Percentiles rank a stretch among this genome's conserved stretches.
Conservation (phyloP, 2,329 filamentous ascomycete genomes). For the Bertia moriformis region DNA sequence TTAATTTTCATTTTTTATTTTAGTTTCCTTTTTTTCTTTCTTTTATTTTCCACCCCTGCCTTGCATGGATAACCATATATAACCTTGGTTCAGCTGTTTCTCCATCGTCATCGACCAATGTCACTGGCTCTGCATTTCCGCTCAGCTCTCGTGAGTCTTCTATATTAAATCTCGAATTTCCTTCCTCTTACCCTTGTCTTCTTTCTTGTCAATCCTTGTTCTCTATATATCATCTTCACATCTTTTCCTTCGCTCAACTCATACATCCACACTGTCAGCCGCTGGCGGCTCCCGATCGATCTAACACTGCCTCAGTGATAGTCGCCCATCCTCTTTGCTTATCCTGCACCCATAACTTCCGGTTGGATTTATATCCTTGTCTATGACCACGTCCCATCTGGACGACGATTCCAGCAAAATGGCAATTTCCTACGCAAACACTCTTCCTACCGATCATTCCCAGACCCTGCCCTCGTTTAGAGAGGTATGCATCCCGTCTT, state of each 20-base stretch:
- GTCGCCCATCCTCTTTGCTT: background rate
- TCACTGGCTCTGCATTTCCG: background rate
- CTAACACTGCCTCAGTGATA: background rate
- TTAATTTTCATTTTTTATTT: background rate
- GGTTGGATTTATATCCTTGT: background rate
- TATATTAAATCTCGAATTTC: background rate
- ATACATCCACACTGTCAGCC: too few species aligned
- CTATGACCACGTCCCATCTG: slow-evolving; percentile 1
- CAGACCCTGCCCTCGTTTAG: slow-evolving; percentile 20
- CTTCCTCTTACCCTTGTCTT: background rate
- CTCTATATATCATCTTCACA: background rate
- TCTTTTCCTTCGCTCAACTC: background rate
- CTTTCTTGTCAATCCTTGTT: background rate
- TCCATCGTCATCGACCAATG: background rate
- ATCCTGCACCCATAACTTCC: background rate
- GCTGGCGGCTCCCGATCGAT: too few species aligned
- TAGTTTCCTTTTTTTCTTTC: background rate
- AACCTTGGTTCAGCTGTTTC: too few species aligned
- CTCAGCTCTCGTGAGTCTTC: background rate
- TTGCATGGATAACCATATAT: background rate
- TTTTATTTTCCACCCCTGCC: background rate
- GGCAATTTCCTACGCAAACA: slow-evolving; percentile 19
- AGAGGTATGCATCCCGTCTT: slow-evolving; percentile 14
- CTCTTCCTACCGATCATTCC: slow-evolving; percentile 13
- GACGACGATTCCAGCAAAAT: slow-evolving; percentile 17